Base-by-base conservation (phyloP, 1,139 yeast species). In the Geotrichum klebahnii region DNA sequence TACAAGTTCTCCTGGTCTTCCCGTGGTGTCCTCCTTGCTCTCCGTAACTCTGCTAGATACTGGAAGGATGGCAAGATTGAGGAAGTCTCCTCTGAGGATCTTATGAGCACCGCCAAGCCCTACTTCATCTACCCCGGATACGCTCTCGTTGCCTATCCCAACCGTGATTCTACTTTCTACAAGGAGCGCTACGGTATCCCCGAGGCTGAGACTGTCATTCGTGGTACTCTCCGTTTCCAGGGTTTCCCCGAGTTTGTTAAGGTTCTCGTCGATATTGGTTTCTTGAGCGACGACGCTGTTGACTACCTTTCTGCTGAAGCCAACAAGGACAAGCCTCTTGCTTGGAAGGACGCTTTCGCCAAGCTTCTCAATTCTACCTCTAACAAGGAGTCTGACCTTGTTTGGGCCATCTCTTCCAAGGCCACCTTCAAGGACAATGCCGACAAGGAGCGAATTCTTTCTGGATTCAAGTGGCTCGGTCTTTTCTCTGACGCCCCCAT, bases 1-100 rank as follows among this genome's bases (percentile, higher is more conserved):
- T 92, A 92, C 81, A 92, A 92, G 77, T 92, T 92, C 74, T 90
- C 97, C 42, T 92, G 98, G 98, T 88, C 97, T 41, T 89, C 97
- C 44, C 83, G 98, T 72, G 98, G 98, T 72, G 97, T 92, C 42
- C 76, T 92, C 66, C 79, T 92, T 64, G 98, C 98, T 23, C 79
- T 92, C 67, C 84, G 96, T 78, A 92, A 92, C 77, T 76, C 85
- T 55, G 98, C 98, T 59, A 82, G 80, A 65, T 90, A 81, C 76
- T 90, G 84, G 81, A 75, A 83, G 72, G 82, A 88, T 65, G 97
- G 97, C 63, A 69, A 87, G 67, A 71, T 88, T 61, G 95, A 78
- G 55, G 79, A 82, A 46, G 83, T 92, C 63, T 76, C 79, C 55
- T 88, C 96, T 49, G 95, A 87, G 69, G 96, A 88, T 62, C 80